Evolutionary conservation across 2,329 filamentous ascomycete genomes (phyloP), one percentile per base, ranked within the genome.

Genomic region (Gnomoniopsis smithogilvyi): DNA sequence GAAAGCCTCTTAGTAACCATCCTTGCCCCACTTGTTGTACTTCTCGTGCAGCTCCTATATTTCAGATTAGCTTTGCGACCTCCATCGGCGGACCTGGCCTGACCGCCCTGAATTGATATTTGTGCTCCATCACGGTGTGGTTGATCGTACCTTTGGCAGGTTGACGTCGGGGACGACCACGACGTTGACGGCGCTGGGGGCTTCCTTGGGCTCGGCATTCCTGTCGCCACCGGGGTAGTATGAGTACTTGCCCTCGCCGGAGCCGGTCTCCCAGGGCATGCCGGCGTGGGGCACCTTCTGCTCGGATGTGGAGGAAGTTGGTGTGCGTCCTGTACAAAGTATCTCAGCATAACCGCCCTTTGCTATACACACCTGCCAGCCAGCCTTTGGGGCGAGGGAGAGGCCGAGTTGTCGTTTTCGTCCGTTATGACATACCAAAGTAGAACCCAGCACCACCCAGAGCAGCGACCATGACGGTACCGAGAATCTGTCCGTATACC

Each of bases 21-120:
- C 95, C 87, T 98, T 98, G 77, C 95, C 95, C 87, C 91, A 98
- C 84, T 99, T 99, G 90, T 99, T 99, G 87, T 89, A 98, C 80
- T 89, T 90, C 69, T 99, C 95, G 80, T 99, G 95, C 65, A 97
- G 86, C 70, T 89, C 84, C 91, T 96, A 69, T 59, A 51, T 36
- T 30, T 24, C n/a, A 11, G 38, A 58, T 64, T 15, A 67, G 61
- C 61, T 41, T 47, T 48, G 34, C 48, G 62, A 56, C 49, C 47
- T 21, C 22, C 34, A 41, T 11, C 26, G 43, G 10, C 43, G 19
- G 19, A 19, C 43, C 4, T 19, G 19, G 43, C 19, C 17, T 15
- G 17, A 15, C n/a, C 19, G 15, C 30, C 6, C 3, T 8, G 49
- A 12, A 11, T 21, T 26, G 43, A 46, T 19, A 4, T 22, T 6